These are phyloP conservation scores for Monosporascus sp. DNA, from an alignment of 2,329 filamentous ascomycete genomes.

Conservation along the genomic window DNA sequence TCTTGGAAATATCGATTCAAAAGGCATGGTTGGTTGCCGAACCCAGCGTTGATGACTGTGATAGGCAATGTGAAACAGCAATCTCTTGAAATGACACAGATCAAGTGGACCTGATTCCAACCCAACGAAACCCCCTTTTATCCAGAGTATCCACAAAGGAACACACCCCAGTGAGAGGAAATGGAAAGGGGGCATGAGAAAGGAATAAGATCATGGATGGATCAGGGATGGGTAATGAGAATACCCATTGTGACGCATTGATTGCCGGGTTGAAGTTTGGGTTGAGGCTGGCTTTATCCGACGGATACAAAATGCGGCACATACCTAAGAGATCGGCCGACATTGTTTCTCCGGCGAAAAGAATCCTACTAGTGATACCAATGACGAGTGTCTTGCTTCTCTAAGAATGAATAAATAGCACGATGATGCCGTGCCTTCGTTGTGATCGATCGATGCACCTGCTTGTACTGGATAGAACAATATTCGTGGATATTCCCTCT, in stretches of 20 bases:
- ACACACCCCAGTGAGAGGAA: neutral
- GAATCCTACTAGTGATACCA: neutral
- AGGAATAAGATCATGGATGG: neutral
- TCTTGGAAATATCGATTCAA: slow-evolving; percentile 1
- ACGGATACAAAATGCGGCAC: neutral
- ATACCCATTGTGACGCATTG: neutral
- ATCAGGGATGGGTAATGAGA: no score
- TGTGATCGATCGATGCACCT: neutral
- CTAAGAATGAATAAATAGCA: neutral
- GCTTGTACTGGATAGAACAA: neutral
- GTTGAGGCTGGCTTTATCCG: neutral
- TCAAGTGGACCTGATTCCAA: slow-evolving; percentile 30
- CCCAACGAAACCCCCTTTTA: slow-evolving; percentile 2
- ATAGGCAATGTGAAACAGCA: slow-evolving; percentile 41
- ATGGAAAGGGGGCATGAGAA: neutral
- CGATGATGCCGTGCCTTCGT: neutral
- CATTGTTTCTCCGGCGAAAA: neutral
- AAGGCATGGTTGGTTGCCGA: slow-evolving; percentile 1
- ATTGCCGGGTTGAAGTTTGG: neutral
- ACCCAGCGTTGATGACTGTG: slow-evolving; percentile 10
- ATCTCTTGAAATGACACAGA: slow-evolving; percentile 41
- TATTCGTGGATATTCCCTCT: neutral
- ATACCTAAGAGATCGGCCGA: neutral
- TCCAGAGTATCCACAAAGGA: neutral
- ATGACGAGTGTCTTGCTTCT: neutral